Conservation (phyloP, 2,329 filamentous ascomycete genomes). For the Venturia asperata region DNA sequence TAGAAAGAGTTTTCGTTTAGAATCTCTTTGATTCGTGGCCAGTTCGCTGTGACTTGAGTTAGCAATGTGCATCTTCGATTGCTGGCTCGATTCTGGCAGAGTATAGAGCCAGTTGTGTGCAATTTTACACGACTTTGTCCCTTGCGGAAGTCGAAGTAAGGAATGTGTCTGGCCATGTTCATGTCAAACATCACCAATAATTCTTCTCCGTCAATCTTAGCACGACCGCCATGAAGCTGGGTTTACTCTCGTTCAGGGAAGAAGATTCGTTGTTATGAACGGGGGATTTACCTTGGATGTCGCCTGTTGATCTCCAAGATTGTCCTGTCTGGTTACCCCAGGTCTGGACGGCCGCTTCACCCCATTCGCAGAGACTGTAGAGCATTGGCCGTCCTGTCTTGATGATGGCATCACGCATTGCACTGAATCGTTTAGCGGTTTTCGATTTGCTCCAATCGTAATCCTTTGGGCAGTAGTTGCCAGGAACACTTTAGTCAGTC, state of each 20-base stretch:
- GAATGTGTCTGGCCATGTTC: neutral
- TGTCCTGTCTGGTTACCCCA: conserved; percentile 47
- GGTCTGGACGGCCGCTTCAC: conserved; percentile 41
- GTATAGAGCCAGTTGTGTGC: neutral
- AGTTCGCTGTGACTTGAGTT: conserved; percentile 17
- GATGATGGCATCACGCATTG: conserved; percentile 48
- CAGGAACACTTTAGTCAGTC: neutral
- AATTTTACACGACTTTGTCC: neutral
- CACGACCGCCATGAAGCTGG: neutral
- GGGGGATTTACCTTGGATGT: conserved; percentile 22
- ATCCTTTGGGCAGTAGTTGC: conserved; percentile 34
- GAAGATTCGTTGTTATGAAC: neutral
- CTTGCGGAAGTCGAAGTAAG: neutral
- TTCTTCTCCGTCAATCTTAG: neutral
- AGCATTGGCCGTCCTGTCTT: conserved; percentile 41
- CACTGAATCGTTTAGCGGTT: conserved; percentile 41
- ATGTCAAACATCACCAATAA: neutral
- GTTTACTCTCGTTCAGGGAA: neutral
- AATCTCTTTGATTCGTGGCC: conserved; percentile 28
- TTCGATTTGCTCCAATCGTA: conserved; percentile 47
- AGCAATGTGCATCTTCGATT: neutral
- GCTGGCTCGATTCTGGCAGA: no score
- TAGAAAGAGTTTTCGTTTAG: conserved; percentile 34
- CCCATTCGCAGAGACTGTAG: conserved; percentile 50
- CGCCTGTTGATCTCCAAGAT: conserved; percentile 33